Percentiles rank a stretch among this genome's conserved stretches.
These are phyloP conservation scores for Yamadazyma taylorii DNA, from an alignment of 1,139 yeast species.

Conservation along the genomic window DNA sequence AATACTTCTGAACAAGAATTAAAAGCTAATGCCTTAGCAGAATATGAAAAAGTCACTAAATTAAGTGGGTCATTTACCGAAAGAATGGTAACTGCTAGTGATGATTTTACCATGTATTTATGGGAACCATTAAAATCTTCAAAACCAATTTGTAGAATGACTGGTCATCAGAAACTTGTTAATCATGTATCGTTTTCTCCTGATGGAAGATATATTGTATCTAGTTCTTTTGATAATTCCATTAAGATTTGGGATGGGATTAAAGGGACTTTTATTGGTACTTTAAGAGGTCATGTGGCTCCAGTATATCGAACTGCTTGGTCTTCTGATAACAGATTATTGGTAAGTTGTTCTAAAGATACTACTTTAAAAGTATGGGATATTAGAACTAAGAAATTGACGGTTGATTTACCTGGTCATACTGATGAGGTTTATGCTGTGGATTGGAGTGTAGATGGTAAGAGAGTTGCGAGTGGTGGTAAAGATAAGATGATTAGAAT, in stretches of 20 bases:
- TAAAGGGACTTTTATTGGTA: slow-evolving; percentile 84
- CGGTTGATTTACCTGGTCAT: slow-evolving; percentile 93
- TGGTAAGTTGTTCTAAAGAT: slow-evolving; percentile 94
- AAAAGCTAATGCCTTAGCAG: slow-evolving; percentile 37
- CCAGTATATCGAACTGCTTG: slow-evolving; percentile 98
- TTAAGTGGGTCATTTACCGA: slow-evolving; percentile 70
- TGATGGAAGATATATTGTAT: slow-evolving; percentile 86
- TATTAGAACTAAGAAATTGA: slow-evolving; percentile 75
- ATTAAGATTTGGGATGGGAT: slow-evolving; percentile 95
- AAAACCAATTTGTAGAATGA: slow-evolving; percentile 89
- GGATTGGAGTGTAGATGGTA: slow-evolving; percentile 97
- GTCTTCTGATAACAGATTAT: slow-evolving; percentile 90
- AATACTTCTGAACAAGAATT: slow-evolving; percentile 30
- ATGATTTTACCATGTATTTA: slow-evolving; percentile 95
- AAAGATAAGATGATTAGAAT: slow-evolving; percentile 91
- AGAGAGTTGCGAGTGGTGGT: slow-evolving; percentile 92
- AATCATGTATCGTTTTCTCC: slow-evolving; percentile 96
- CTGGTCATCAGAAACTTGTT: slow-evolving; percentile 96
- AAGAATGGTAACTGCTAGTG: slow-evolving; percentile 91
- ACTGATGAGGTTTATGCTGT: slow-evolving; percentile 95
- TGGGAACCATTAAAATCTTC: slow-evolving; percentile 87
- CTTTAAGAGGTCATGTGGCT: slow-evolving; percentile 96
- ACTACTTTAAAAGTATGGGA: slow-evolving; percentile 98
- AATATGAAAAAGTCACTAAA: slow-evolving; percentile 78
- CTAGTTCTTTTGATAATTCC: slow-evolving; percentile 94